Base-by-base conservation (phyloP, 768 basidiomycete genomes). In the Pluteus cervinus region DNA sequence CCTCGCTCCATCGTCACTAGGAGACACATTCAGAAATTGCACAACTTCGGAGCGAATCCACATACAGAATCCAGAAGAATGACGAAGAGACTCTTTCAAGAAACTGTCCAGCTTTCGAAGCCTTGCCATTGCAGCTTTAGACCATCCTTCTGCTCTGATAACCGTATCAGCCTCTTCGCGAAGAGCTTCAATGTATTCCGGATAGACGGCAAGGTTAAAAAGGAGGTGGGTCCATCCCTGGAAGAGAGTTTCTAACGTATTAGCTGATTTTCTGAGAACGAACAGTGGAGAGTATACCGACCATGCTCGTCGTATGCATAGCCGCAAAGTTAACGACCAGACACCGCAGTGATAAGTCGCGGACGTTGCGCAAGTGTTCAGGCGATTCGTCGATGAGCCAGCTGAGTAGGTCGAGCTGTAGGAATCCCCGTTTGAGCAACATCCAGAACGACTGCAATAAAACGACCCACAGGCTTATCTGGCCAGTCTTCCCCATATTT, bases 41-140 rank as follows among this genome's bases (percentile, higher is more conserved):
- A 8, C n/a, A 14, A 29, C 5, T 11, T n/a, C 7, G 22, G 7
- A 23, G 20, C 11, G 14, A 26, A 4, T n/a, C 11, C 8, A 46
- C 45, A 38, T 32, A 40, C 45, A 14, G 5, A 33, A 36, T 29
- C 37, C 33, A 2, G 62, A 61, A n/a, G 52, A 53, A 17, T 55
- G 41, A 4, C 65, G 54, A 37, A 60, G 56, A 4, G 62, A 60
- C 36, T 69, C 69, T 36, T 58, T 61, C 24, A 69, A 39, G 49
- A 73, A 68, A 36, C 65, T 71, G 42, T 69, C 66, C 17, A 70
- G 28, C 43, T 63, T 62, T 43, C 53, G 54, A 57, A 70, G 57
- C 40, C 62, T 60, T 2, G 42, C 45, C 25, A 64, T 46, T 2
- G 55, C 44, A 3, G 46, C 52, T 39, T 61, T 63, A 1, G 47